Conservation (phyloP, 1,139 yeast species). For the Debaryomycetaceae sp. region DNA sequence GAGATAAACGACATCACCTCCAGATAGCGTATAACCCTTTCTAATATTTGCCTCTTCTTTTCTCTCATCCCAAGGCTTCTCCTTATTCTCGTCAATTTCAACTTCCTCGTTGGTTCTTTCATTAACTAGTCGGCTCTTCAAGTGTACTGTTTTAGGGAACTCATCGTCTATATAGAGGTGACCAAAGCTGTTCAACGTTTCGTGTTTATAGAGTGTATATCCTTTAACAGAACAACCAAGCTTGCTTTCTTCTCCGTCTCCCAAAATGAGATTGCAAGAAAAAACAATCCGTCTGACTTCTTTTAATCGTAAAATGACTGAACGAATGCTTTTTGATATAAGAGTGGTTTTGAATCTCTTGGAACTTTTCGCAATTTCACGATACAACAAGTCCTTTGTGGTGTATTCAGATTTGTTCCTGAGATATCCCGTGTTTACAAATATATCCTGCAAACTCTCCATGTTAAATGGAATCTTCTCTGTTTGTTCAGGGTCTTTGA, state of each 20-base stretch:
- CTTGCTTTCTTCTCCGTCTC: conserved; percentile 44
- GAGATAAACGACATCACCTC: conserved; percentile 26
- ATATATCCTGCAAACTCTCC: conserved; percentile 53
- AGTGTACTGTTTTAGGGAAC: conserved; percentile 48
- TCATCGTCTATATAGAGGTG: conserved; percentile 52
- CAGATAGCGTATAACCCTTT: conserved; percentile 28
- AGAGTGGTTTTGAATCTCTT: conserved; percentile 29
- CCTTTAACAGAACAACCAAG: conserved; percentile 70
- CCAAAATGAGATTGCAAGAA: conserved; percentile 49
- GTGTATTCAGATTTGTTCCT: conserved; percentile 12
- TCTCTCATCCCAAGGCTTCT: conserved; percentile 21
- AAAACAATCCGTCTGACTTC: conserved; percentile 64
- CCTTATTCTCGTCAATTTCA: conserved; percentile 10
- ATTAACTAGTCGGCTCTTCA: conserved; percentile 33
- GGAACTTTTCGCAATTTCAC: conserved; percentile 12
- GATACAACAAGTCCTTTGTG: conserved; percentile 5
- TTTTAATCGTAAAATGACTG: conserved; percentile 51
- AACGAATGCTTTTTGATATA: conserved; percentile 43
- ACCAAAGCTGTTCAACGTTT: conserved; percentile 38
- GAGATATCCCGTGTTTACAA: conserved; percentile 41
- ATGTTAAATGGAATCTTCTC: conserved; percentile 42
- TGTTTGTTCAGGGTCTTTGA: conserved; percentile 9
- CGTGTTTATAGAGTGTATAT: conserved; percentile 58
- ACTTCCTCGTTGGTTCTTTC: conserved; percentile 19
- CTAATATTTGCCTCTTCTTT: conserved; percentile 41